Conservation (phyloP, 1,139 yeast species). For the Nakaseomyces bracarensis region DNA sequence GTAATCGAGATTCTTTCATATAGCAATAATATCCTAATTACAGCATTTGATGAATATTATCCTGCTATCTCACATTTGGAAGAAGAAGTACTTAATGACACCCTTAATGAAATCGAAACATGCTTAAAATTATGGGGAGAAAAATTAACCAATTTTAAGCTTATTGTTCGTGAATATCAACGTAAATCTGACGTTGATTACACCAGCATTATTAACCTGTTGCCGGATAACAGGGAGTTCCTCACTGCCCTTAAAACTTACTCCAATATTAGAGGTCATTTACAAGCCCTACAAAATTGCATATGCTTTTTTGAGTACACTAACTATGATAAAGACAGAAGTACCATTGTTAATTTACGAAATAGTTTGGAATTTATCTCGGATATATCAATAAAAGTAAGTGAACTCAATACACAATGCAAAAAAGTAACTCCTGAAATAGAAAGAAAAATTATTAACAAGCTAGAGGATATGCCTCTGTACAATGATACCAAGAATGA, state of each 20-base stretch:
- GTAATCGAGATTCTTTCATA: neutral
- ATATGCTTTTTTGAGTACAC: neutral
- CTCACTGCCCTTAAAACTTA: neutral
- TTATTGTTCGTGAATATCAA: constrained; percentile 4
- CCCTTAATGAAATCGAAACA: constrained; percentile 15
- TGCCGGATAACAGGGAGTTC: constrained; percentile 1
- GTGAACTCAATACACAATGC: neutral
- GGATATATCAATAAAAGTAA: neutral
- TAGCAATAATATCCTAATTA: neutral
- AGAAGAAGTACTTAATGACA: constrained; percentile 7
- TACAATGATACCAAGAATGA: neutral
- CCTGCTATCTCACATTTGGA: neutral
- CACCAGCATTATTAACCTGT: neutral
- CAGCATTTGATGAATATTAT: neutral
- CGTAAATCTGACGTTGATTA: constrained; percentile 2
- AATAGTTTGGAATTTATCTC: neutral
- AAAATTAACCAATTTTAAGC: constrained; percentile 1
- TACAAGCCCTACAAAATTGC: neutral
- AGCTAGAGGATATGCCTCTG: neutral
- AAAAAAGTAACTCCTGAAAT: neutral
- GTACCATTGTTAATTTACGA: constrained; percentile 26
- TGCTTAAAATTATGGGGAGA: constrained; percentile 4
- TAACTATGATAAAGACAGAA: neutral
- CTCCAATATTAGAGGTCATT: neutral
- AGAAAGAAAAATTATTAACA: neutral